phyloP scores from a whole-genome alignment of 306 rosid species.

The Ziziphus jujuba region DNA sequence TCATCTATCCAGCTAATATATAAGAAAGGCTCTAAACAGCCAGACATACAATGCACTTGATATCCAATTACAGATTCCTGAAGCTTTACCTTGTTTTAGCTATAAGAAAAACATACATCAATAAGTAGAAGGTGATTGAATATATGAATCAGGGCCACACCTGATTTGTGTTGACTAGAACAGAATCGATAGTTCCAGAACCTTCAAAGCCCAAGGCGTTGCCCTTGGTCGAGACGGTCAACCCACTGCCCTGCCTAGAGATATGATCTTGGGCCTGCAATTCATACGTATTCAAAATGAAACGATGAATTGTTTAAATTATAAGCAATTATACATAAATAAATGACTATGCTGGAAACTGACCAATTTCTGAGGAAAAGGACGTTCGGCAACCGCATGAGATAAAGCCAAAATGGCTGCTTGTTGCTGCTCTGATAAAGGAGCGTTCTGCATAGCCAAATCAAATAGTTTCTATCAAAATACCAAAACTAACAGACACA shows the following conservation, averaged over 20 bases:
- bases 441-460: constrained; percentile 64
- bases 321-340: too few species aligned
- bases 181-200: constrained; percentile 56
- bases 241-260: constrained; percentile 48
- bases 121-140: neutral
- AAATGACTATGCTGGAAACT: constrained; percentile 5
- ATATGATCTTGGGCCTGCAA: constrained; percentile 60
- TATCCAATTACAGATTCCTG: neutral
- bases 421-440: constrained; percentile 81
- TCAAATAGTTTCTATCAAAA: neutral
- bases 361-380: constrained; percentile 78
- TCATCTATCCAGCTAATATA: too few species aligned
- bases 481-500: neutral
- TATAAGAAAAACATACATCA: neutral
- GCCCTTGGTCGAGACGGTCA: constrained; percentile 54
- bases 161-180: constrained; percentile 90
- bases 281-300: neutral
- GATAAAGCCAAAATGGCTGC: constrained; percentile 59
- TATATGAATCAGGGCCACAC: constrained; percentile 25
- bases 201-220: constrained; percentile 51
- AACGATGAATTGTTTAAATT: too few species aligned
- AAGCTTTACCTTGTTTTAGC: neutral
- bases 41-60: neutral
- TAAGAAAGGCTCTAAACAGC: too few species aligned
- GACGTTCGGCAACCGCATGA: constrained; percentile 80